phyloP scores from a whole-genome alignment of 2,329 filamentous ascomycete genomes.

The Pseudogymnoascus sp. region DNA sequence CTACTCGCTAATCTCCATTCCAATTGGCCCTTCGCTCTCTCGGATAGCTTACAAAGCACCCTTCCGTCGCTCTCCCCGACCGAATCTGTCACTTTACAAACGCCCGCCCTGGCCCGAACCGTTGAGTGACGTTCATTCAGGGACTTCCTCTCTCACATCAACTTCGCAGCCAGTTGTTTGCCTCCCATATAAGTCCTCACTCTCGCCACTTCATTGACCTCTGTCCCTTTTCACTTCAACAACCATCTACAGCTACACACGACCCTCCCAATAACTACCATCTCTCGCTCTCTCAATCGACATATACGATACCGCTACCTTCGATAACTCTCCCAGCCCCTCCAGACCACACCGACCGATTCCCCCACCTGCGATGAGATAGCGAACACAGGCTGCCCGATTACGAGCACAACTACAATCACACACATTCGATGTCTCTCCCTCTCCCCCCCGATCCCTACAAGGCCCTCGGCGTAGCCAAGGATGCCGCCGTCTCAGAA shows the following conservation, averaged over 20 bases:
- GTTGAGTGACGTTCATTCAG: conserved; percentile 7
- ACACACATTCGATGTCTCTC: conserved; percentile 18
- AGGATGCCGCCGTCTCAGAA: conserved; percentile 57
- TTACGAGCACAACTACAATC: background rate
- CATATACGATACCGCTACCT: background rate
- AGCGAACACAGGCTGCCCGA: background rate
- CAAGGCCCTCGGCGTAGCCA: conserved; percentile 62
- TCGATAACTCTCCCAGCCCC: background rate
- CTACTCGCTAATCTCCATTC: background rate
- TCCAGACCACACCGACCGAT: background rate
- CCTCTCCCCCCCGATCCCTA: conserved; percentile 58
- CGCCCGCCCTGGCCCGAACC: conserved; percentile 3
- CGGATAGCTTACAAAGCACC: conserved; percentile 1
- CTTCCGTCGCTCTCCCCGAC: conserved; percentile 5
- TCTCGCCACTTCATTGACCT: conserved; percentile 1
- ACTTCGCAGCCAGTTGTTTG: conserved; percentile 6
- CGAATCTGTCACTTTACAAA: conserved; percentile 6
- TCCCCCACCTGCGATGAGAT: conserved; percentile 4
- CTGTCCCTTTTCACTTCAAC: background rate
- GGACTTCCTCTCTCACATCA: background rate
- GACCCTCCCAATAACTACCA: background rate
- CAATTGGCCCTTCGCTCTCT: background rate
- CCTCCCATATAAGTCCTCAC: background rate
- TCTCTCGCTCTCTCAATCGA: background rate
- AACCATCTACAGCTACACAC: conserved; percentile 2